Base-by-base conservation (phyloP, 2,329 filamentous ascomycete species). In the Emergomyces orientalis region DNA sequence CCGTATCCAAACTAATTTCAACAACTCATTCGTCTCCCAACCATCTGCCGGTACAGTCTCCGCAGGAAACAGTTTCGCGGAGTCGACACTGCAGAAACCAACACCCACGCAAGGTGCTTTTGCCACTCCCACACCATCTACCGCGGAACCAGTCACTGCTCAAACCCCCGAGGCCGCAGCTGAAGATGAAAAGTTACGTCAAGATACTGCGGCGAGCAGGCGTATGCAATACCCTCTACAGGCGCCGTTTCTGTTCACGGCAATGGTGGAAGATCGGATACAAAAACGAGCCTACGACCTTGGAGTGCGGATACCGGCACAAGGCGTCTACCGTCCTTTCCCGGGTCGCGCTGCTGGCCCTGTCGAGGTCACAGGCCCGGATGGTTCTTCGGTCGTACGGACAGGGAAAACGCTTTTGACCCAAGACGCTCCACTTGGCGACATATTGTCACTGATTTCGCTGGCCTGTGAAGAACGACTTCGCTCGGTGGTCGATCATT, bases 381-480 rank as follows among this genome's bases (percentile, higher is more conserved):
- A 91, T 68, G 84, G 81, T 3, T 80, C 84, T 39, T 81, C 84
- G 14, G 81, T 90, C 2, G 76, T 83, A 51, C 86, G 87, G 0
- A 82, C 80, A 17, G 87, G 86, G 1, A 85, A 85, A 25, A 90
- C 88, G 61, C 84, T 95, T 45, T 84, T 94, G 0, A 86, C 88
- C 43, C 88, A 91, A 54, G 77, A 78, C 52, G 85, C 89, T 1
- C 86, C 84, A 61, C 79, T 96, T 41, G 88, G 89, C 17, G 91
- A 96, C 65, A 89, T 97, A 67, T 77, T 97, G 54, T 88, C 90
- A 32, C 80, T 97, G 19, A 74, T 97, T 63, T 94, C 91, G 6
- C 82, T 97, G 63, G 89, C 90, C 22, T 87, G 90, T 11, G 90
- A 93, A 71, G 88, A 95, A 68, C 84, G 91, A 34, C 69, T 97